Base-by-base conservation (phyloP, 352 stramenopile species). In the Phytophthora nicotianae region DNA sequence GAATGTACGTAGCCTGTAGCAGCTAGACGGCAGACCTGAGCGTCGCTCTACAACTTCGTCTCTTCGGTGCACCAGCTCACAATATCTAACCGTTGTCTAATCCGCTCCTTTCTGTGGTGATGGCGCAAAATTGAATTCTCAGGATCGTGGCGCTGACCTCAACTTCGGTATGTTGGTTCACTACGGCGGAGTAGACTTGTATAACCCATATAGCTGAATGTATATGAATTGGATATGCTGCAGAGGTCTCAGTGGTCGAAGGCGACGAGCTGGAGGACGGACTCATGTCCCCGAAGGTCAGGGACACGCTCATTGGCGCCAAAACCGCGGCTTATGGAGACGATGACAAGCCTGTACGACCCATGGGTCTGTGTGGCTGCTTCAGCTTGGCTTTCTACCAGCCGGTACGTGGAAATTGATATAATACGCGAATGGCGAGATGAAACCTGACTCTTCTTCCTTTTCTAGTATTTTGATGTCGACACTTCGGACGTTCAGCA, bases 331-430 rank as follows among this genome's bases (percentile, higher is more conserved):
- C 58, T 6, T 83, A 65, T 40, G 73, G 59, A 55, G 79, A 74
- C 56, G 79, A 64, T 49, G 65, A 46, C 32, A 86, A 81, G 14
- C 40, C 68, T 53, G 53, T 47, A 35, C 60, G 61, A 17, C 58
- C 57, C 2, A 66, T 79, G 27, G 84, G 83, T 37, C 70, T 94
- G 21, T 96, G 87, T 38, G 70, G 80, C n/a, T 96, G 87, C 64
- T 83, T 96, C 57, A 88, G 80, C 14, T 74, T 96, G 46, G 79
- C 81, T 0, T 96, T 79, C 57, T 96, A 96, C 54, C 77, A 96
- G 52, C 87, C 87, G 7, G 87, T 96, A 51, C 41, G 86, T 79
- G 2, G 11, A 21, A 40, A n/a, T 60, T 14, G 19, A 41, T 21
- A 17, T 10, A 47, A 21, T 41, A 13, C 6, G 1, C 17, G 10